These are phyloP conservation scores for Flaveria trinervia DNA, from an alignment of 129 eudicot genomes.

Conservation along the genomic window DNA sequence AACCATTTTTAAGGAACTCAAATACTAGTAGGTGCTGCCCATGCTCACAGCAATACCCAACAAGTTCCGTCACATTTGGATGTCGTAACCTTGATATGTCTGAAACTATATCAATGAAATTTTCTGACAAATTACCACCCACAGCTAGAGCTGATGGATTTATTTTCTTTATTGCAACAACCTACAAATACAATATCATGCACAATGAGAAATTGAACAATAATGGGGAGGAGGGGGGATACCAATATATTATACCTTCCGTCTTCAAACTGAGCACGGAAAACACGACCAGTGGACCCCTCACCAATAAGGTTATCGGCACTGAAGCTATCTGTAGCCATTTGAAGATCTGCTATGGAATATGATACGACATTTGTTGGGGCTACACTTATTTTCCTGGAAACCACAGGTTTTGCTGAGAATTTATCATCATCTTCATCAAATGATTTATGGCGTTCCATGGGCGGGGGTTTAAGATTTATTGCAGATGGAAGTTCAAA, in stretches of 20 bases:
- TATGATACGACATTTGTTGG: slow-evolving; percentile 64
- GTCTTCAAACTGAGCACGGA: slow-evolving; percentile 80
- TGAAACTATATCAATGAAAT: slow-evolving; percentile 70
- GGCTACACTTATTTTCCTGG: slow-evolving; percentile 59
- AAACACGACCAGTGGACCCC: slow-evolving; percentile 92
- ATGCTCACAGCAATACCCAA: slow-evolving; percentile 93
- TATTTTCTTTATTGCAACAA: slow-evolving; percentile 92
- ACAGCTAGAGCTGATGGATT: slow-evolving; percentile 68
- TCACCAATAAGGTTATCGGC: slow-evolving; percentile 83
- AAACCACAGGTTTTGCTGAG: slow-evolving; percentile 60
- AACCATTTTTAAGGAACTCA: slow-evolving; percentile 86
- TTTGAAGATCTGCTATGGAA: slow-evolving; percentile 92
- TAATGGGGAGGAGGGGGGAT: neutral
- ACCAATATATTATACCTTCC: slow-evolving; percentile 56
- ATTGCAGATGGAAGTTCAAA: slow-evolving; percentile 59
- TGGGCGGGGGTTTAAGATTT: slow-evolving; percentile 86
- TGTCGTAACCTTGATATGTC: slow-evolving; percentile 76
- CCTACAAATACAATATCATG: slow-evolving; percentile 43
- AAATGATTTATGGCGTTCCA: slow-evolving; percentile 80
- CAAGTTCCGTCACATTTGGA: slow-evolving; percentile 84
- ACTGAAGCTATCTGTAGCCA: slow-evolving; percentile 88
- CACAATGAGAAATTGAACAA: neutral
- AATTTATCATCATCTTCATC: slow-evolving; percentile 75
- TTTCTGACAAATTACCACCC: slow-evolving; percentile 37
- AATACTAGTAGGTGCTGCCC: slow-evolving; percentile 87